Evolutionary conservation across 108 stramenopile species (phyloP).

Genomic region (Cyclotella kingstonii): DNA sequence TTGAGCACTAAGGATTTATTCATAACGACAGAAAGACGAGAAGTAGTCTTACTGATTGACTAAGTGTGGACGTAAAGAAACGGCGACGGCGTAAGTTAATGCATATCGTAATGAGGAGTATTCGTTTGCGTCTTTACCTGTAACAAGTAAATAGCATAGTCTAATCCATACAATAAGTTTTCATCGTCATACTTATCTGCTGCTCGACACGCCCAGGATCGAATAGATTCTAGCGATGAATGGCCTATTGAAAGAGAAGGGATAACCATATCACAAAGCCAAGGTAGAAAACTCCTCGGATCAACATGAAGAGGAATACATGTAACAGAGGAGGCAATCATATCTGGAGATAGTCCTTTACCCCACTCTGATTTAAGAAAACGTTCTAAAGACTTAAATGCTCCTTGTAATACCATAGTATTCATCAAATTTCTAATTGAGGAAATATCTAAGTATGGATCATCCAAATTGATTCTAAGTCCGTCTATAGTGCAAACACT

Average conservation of each 20-base stretch:
- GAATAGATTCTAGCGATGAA: slow-evolving; percentile 55
- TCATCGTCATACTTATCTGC: slow-evolving; percentile 72
- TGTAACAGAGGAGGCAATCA: slow-evolving; percentile 48
- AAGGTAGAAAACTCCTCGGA: slow-evolving; percentile 53
- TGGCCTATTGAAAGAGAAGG: slow-evolving; percentile 67
- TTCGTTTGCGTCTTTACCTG: slow-evolving; percentile 20
- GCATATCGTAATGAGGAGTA: not conserved
- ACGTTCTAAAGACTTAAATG: slow-evolving; percentile 52
- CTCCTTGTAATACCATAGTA: slow-evolving; percentile 34
- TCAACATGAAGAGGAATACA: slow-evolving; percentile 46
- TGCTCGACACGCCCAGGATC: slow-evolving; percentile 60
- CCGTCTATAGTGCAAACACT: slow-evolving; percentile 11
- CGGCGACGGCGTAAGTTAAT: not conserved
- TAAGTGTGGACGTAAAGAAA: slow-evolving; percentile 1
- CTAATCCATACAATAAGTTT: slow-evolving; percentile 37
- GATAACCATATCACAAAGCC: slow-evolving; percentile 56
- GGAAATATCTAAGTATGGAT: slow-evolving; percentile 32
- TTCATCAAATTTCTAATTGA: slow-evolving; percentile 35
- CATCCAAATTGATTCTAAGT: slow-evolving; percentile 16
- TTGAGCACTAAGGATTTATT: slow-evolving; percentile 25
- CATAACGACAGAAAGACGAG: slow-evolving; percentile 23
- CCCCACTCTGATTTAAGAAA: slow-evolving; percentile 46
- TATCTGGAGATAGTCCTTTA: slow-evolving; percentile 34
- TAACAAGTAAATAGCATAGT: slow-evolving; percentile 60
- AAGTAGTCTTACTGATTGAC: slow-evolving; percentile 31